These are phyloP conservation scores for Diaporthe velutina DNA, from an alignment of 2,329 filamentous ascomycete genomes.

Conservation along the genomic window DNA sequence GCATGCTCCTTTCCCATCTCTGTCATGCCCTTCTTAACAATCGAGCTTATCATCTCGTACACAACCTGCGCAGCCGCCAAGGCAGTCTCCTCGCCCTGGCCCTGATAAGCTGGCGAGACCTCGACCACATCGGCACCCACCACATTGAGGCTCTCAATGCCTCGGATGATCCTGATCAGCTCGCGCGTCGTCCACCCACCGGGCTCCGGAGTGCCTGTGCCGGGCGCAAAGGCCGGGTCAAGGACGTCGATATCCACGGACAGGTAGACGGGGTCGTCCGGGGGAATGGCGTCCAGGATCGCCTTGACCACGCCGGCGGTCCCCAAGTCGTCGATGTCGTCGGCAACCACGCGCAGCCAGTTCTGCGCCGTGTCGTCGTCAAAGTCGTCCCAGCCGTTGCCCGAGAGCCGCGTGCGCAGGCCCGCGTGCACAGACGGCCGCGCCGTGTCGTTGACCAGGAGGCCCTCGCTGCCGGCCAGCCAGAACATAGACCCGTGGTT, in stretches of 20 bases:
- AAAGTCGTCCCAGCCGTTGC: conserved; percentile 75
- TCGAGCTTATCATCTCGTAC: conserved; percentile 86
- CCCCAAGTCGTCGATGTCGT: conserved; percentile 89
- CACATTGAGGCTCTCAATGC: conserved; percentile 85
- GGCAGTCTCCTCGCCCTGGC: conserved; percentile 82
- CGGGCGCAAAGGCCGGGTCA: conserved; percentile 52
- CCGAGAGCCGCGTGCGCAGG: conserved; percentile 80
- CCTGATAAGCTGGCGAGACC: conserved; percentile 88
- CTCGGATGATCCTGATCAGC: conserved; percentile 84
- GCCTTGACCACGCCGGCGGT: conserved; percentile 75
- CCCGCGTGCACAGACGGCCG: conserved; percentile 86
- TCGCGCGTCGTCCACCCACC: conserved; percentile 93
- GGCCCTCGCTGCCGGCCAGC: conserved; percentile 84
- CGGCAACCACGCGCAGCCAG: conserved; percentile 83
- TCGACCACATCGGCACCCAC: conserved; percentile 94
- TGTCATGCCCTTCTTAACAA: conserved; percentile 62
- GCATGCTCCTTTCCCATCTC: conserved; percentile 52
- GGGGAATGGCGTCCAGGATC: conserved; percentile 80
- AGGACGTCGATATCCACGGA: conserved; percentile 53
- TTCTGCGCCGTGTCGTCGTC: conserved; percentile 81
- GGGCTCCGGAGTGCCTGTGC: conserved; percentile 88
- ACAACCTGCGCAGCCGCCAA: conserved; percentile 86
- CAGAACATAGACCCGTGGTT: conserved; percentile 95
- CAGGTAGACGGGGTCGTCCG: conserved; percentile 75
- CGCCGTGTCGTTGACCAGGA: conserved; percentile 78